Percentiles rank a stretch among this genome's conserved stretches.
These are phyloP conservation scores for Fusarium buharicum DNA, from an alignment of 2,329 filamentous ascomycete genomes.

Conservation along the genomic window DNA sequence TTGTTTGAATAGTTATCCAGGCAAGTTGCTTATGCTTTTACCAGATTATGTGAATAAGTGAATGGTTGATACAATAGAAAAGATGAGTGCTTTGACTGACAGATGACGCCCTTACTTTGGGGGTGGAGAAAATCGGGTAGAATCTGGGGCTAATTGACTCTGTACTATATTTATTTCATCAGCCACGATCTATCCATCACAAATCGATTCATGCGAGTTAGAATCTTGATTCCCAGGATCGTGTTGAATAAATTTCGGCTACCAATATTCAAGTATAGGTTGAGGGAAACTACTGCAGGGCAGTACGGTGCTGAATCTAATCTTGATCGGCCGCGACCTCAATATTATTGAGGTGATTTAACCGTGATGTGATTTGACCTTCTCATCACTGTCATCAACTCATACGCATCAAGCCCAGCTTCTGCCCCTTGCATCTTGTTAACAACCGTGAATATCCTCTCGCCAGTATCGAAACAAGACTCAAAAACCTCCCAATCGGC, in stretches of 20 bases:
- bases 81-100: conserved; percentile 29
- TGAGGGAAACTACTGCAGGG: too few relatives aligned
- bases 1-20: not conserved
- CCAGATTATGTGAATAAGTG: not conserved
- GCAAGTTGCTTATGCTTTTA: not conserved
- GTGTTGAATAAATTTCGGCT: not conserved
- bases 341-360: not conserved
- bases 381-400: conserved; percentile 37
- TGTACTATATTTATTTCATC: not conserved
- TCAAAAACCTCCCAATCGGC: conserved; percentile 44
- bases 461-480: conserved; percentile 23
- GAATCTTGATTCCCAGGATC: not conserved
- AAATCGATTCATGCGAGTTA: not conserved
- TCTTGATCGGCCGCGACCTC: not conserved
- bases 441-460: conserved; percentile 15
- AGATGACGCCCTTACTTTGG: conserved; percentile 32
- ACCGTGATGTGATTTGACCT: not conserved
- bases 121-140: conserved; percentile 21
- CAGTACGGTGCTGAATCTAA: not conserved
- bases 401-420: conserved; percentile 37
- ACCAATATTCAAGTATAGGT: too few relatives aligned
- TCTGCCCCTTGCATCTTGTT: conserved; percentile 21
- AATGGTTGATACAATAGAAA: conserved; percentile 11
- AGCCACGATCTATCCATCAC: conserved; percentile 10
- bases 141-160: conserved; percentile 18